A percentile compares a stretch with the other conserved stretches of the same genome.
These are phyloP conservation scores for Sphaerulina musiva DNA, from an alignment of 2,329 filamentous ascomycete genomes.

Conservation along the genomic window DNA sequence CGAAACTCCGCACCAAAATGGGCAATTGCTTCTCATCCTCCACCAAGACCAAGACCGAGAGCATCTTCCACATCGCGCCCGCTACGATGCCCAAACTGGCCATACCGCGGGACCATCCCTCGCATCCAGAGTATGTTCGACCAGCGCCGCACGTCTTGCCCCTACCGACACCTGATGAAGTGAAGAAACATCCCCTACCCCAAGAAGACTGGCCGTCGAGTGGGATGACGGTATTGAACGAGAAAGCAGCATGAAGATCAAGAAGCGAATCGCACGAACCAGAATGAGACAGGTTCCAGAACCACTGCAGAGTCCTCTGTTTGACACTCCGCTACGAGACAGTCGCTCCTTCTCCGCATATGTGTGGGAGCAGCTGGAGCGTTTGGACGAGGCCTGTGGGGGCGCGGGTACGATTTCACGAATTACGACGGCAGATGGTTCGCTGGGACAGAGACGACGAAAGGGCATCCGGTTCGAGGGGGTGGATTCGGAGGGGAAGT, in stretches of 20 bases:
- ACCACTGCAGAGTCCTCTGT: slow-evolving; percentile 3
- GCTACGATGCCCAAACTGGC: slow-evolving; percentile 2
- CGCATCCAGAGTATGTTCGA: slow-evolving; percentile 10
- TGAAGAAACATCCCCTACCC: not conserved
- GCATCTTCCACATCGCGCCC: slow-evolving; percentile 1
- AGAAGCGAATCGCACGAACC: not conserved
- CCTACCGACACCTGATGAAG: slow-evolving; percentile 3
- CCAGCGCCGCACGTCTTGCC: not conserved
- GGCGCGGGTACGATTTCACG: not conserved
- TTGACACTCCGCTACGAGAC: slow-evolving; percentile 4
- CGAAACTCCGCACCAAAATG: slow-evolving; percentile 3
- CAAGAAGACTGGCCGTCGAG: slow-evolving; percentile 3
- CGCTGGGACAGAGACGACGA: not conserved
- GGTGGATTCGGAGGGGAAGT: slow-evolving; percentile 5
- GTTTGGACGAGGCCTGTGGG: not conserved
- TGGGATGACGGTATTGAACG: not conserved
- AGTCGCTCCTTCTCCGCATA: not conserved
- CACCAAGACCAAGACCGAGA: not conserved
- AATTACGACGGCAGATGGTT: not conserved
- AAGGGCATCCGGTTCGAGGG: slow-evolving; percentile 6
- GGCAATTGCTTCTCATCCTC: slow-evolving; percentile 8
- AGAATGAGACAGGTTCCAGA: not conserved
- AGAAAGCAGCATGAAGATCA: not conserved
- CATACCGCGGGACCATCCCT: slow-evolving; percentile 2
- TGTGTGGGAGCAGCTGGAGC: not conserved